These are phyloP conservation scores for Piloderma croceum DNA, from an alignment of 768 basidiomycete species.

Conservation along the genomic window DNA sequence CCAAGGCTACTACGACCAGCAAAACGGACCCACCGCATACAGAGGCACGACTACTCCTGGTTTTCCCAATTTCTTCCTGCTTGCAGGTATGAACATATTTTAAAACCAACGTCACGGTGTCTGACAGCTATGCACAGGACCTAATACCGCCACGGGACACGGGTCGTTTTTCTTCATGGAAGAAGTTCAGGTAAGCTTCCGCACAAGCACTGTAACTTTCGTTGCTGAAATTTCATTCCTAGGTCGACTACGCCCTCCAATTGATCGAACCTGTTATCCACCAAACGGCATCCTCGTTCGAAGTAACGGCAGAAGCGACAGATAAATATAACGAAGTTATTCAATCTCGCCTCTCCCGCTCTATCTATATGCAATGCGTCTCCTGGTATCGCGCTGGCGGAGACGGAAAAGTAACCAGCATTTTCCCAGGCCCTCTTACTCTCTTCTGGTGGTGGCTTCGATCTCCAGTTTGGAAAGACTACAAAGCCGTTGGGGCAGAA, in stretches of 20 bases:
- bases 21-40: conserved; percentile 41
- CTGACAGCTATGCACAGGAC: conserved; percentile 26
- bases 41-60: conserved; percentile 37
- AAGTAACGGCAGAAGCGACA: conserved; percentile 17
- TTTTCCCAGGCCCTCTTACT: conserved; percentile 34
- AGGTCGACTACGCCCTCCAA: conserved; percentile 25
- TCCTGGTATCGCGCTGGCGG: conserved; percentile 38
- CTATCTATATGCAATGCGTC: conserved; percentile 24
- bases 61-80: conserved; percentile 41
- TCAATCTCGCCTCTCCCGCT: conserved; percentile 14
- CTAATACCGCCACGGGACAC: conserved; percentile 40
- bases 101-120: not conserved
- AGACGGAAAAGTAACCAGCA: conserved; percentile 31
- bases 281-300: conserved; percentile 18
- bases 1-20: conserved; percentile 34
- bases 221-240: not conserved
- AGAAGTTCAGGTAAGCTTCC: conserved; percentile 23
- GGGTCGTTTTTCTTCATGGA: conserved; percentile 38
- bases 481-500: conserved; percentile 8
- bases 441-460: conserved; percentile 33
- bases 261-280: conserved; percentile 25
- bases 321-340: conserved; percentile 22
- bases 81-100: conserved; percentile 14
- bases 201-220: not conserved
- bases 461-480: conserved; percentile 30